Base-by-base conservation (phyloP, 2,329 filamentous ascomycete species). In the Verruconis gallopava region DNA sequence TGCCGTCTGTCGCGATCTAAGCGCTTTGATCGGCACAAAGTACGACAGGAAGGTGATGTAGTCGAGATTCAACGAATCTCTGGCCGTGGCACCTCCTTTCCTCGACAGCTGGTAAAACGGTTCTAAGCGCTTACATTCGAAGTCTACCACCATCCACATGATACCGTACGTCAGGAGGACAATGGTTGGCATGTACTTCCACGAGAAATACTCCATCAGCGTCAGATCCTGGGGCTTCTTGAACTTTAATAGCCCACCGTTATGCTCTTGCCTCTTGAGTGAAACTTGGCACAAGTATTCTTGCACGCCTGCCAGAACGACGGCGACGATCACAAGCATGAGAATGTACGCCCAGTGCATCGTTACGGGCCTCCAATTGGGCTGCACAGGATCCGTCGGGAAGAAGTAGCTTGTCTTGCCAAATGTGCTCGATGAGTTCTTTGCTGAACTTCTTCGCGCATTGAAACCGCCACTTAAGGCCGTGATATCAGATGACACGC, bases 11-110 rank as follows among this genome's bases (percentile, higher is more conserved):
- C 67, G 68, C 47, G 73, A 69, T 46, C 65, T 65, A 2, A 83
- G 51, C 1, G 80, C 79, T 36, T 71, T 66, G 3, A 84, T 57
- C 0, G 81, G 81, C 2, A 78, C 69, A 30, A 79, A 58, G 51
- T 81, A 75, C 51, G 71, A 77, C 60, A 79, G 73, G 49, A 75
- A 71, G 4, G 79, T 83, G 35, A 82, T 68, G 46, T 85, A 85
- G 55, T 84, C 78, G 46, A 82, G 78, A 48, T 84, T 85, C 52
- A 85, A 71, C 0, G 77, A 81, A 53, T 59, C 58, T 11, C 51
- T 55, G 11, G 65, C 51, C 13, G 52, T 65, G 43, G 55, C 62
- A 43, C 56, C 55, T 15, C 49, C 52, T 40, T 49, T 56, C 42
- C 53, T 55, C 37, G 53, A 65, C 3, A 62, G 48, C 33, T 62